phyloP scores from a whole-genome alignment of 2,329 filamentous ascomycete species.

The Zymoseptoria pseudotritici region DNA sequence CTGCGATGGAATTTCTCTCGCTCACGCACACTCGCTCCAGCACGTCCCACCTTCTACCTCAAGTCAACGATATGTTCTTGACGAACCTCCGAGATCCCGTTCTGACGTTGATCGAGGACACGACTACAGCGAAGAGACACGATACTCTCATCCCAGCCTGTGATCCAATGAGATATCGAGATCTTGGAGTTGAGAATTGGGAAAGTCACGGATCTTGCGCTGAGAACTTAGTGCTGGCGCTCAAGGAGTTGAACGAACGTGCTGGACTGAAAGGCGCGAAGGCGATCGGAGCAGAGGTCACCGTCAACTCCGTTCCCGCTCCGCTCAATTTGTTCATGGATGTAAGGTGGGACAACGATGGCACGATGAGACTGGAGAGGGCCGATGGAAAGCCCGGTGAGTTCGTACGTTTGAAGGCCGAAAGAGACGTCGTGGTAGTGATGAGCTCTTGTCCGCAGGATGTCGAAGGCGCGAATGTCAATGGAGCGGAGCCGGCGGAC shows the following conservation, averaged over 20 bases:
- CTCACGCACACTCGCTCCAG: conserved; percentile 39
- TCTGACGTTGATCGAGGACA: conserved; percentile 41
- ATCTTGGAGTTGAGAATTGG: conserved; percentile 37
- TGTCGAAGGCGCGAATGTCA: conserved; percentile 33
- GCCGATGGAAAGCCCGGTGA: conserved; percentile 36
- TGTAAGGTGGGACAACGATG: conserved; percentile 37
- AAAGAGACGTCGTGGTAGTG: conserved; percentile 40
- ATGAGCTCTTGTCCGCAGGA: conserved; percentile 44
- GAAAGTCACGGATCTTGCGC: conserved; percentile 42
- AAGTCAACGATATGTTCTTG: conserved; percentile 36
- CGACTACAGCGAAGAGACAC: conserved; percentile 34
- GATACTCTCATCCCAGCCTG: conserved; percentile 44
- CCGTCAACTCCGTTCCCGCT: conserved; percentile 41
- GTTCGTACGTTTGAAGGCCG: conserved; percentile 37
- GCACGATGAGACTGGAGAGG: conserved; percentile 35
- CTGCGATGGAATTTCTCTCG: conserved; percentile 41
- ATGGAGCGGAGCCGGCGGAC: conserved; percentile 35
- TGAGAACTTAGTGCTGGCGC: conserved; percentile 43
- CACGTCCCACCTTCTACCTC: conserved; percentile 35
- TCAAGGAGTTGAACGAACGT: conserved; percentile 42
- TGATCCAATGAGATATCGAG: conserved; percentile 38
- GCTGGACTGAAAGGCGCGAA: conserved; percentile 41
- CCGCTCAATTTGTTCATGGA: conserved; percentile 45
- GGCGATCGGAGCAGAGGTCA: conserved; percentile 41
- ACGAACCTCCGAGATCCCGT: conserved; percentile 42